Evolutionary conservation across 805 yeast genomes (phyloP).

Genomic region (Wickerhamiella parazyma): DNA sequence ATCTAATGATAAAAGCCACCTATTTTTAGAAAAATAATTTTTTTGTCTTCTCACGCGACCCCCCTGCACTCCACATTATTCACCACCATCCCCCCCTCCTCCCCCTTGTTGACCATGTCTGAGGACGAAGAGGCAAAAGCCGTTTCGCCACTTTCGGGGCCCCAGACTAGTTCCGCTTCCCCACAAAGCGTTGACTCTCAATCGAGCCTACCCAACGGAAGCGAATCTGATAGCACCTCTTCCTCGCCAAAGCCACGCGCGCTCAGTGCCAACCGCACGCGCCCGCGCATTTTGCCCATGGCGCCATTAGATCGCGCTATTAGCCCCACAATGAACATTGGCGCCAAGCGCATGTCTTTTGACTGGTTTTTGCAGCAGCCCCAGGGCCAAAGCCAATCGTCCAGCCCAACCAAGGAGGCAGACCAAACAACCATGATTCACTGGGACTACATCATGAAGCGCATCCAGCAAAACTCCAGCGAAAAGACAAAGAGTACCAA

Average conservation of each 20-base stretch:
- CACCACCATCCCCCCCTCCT: neutral
- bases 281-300: constrained; percentile 8
- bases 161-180: too few species aligned
- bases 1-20: too few species aligned
- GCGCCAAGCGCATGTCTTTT: constrained; percentile 9
- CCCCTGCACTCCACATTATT: too few species aligned
- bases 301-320: neutral
- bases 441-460: constrained; percentile 17
- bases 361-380: constrained; percentile 11
- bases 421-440: constrained; percentile 6
- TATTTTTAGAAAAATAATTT: neutral
- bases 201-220: neutral
- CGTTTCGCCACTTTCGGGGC: too few species aligned
- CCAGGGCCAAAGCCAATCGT: neutral
- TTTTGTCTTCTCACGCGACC: neutral
- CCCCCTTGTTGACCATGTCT: neutral
- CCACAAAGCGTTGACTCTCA: neutral
- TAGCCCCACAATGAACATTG: neutral
- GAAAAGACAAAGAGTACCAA: constrained; percentile 33
- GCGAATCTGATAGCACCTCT: neutral
- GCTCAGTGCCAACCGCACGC: constrained; percentile 2
- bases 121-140: neutral
- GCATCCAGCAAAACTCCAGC: constrained; percentile 16
- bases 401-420: constrained; percentile 5
- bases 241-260: neutral